phyloP scores from a whole-genome alignment of 306 rosid species.

The cucumber (Cucumis sativus) region DNA sequence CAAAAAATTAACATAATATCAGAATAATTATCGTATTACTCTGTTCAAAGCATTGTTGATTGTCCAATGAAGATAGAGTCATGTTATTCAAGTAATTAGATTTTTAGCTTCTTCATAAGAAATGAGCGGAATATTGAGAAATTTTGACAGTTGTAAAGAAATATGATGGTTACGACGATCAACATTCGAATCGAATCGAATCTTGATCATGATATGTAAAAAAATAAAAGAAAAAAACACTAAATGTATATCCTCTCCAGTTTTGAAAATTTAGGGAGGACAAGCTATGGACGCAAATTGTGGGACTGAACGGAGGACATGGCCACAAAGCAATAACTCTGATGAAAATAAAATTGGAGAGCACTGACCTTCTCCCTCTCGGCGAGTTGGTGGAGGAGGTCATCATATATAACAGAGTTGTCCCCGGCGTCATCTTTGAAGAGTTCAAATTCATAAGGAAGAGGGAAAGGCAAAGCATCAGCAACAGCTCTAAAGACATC shows the following conservation, averaged over 20 bases:
- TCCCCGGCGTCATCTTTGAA: background rate
- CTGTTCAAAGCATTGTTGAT: background rate
- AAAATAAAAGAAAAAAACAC: background rate
- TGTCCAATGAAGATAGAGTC: background rate
- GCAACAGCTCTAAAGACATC: slow-evolving; percentile 17
- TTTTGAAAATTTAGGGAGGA: background rate
- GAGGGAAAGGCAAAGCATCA: slow-evolving; percentile 14
- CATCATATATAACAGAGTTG: slow-evolving; percentile 6
- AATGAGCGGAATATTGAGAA: background rate
- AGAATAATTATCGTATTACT: background rate
- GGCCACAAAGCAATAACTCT: background rate
- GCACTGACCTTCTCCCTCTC: background rate
- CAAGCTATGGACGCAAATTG: background rate
- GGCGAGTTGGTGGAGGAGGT: slow-evolving; percentile 1
- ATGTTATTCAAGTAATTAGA: background rate
- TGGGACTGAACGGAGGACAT: background rate
- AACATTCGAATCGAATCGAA: background rate
- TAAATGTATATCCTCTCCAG: background rate
- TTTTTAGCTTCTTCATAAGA: background rate
- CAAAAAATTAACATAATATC: background rate
- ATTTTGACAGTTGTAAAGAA: background rate
- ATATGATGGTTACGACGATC: background rate
- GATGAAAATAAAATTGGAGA: background rate
- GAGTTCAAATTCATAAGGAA: slow-evolving; percentile 10
- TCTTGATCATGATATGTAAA: background rate